phyloP scores from a whole-genome alignment of 805 yeast genomes.

The Starmerella apis region DNA sequence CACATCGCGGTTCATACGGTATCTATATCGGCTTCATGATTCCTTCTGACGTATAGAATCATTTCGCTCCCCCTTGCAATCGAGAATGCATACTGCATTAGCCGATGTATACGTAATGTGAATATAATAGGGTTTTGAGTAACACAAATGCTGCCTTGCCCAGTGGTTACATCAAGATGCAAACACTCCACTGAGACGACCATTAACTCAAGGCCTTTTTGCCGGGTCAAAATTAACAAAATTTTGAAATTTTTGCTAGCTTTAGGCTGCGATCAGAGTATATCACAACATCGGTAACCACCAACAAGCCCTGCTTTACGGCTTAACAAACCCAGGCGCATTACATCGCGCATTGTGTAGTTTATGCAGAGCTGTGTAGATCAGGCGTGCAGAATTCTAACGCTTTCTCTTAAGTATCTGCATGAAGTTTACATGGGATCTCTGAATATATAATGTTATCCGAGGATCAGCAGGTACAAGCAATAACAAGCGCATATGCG shows the following conservation, averaged over 20 bases:
- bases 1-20: too few species aligned
- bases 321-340: background rate
- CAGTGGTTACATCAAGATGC: background rate
- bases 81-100: slow-evolving; percentile 1
- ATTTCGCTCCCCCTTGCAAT: slow-evolving; percentile 3
- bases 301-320: background rate
- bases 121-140: background rate
- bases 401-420: background rate
- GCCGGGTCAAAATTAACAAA: too few species aligned
- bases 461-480: background rate
- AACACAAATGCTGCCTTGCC: background rate
- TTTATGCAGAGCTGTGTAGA: background rate
- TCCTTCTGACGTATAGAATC: background rate
- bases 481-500: background rate
- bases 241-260: too few species aligned
- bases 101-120: slow-evolving; percentile 3
- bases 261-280: too few species aligned
- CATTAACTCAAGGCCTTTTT: too few species aligned
- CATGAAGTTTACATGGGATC: background rate
- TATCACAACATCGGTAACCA: too few species aligned
- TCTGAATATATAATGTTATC: background rate
- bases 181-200: too few species aligned
- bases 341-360: background rate
- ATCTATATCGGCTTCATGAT: too few species aligned
- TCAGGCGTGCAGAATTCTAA: background rate